Conservation (phyloP, 2,329 filamentous ascomycete genomes). For the Fusarium humuli region DNA sequence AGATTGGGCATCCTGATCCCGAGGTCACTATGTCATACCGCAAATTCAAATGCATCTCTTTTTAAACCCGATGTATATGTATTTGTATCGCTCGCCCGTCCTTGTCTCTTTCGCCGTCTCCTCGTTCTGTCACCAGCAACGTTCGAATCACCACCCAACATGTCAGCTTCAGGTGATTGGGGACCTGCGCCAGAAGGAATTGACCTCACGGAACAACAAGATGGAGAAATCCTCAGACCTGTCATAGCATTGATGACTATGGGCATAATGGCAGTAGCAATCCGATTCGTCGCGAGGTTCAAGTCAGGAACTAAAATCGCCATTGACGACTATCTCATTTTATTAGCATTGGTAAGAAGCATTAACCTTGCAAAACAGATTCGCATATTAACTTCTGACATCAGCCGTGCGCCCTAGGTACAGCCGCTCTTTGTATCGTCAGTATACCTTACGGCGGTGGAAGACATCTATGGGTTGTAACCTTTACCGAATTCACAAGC, state of each 20-base stretch:
- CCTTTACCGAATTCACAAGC: not conserved
- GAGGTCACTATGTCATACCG: too few species aligned
- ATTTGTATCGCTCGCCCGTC: not conserved
- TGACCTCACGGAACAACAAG: not conserved
- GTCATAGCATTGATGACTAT: constrained; percentile 3
- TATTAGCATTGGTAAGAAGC: not conserved
- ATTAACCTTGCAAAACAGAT: not conserved
- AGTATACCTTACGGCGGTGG: constrained; percentile 1
- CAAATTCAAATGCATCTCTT: not conserved
- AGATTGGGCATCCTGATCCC: not conserved
- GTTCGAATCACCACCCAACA: not conserved
- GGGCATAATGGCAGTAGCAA: not conserved
- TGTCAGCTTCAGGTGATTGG: constrained; percentile 6
- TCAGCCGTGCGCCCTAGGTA: not conserved
- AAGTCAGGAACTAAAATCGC: not conserved
- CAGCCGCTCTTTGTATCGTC: not conserved
- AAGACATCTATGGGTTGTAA: constrained; percentile 4
- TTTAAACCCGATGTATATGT: not conserved
- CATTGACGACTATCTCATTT: not conserved
- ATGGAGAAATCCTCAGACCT: not conserved
- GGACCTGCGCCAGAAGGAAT: not conserved
- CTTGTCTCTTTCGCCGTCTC: too few species aligned
- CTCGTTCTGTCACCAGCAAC: too few species aligned
- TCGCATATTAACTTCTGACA: not conserved
- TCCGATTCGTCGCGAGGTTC: not conserved